Evolutionary conservation across 73 alveolate genomes (phyloP).

Genomic region (Stentor coeruleus): DNA sequence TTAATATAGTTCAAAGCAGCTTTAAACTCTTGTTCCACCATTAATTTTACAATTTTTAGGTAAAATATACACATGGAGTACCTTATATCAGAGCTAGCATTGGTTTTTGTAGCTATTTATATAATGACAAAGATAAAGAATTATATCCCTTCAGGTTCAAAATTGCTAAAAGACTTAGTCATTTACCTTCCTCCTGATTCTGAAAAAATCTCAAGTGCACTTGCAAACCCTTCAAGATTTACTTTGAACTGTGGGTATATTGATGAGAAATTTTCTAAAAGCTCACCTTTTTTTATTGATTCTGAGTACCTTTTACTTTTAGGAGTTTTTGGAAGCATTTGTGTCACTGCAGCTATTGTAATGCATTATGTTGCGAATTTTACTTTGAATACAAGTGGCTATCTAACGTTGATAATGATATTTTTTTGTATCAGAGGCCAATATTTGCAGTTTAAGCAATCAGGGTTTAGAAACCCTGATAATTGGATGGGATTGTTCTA

Average conservation of each 20-base stretch:
- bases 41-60: neutral
- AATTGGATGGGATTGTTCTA: conserved; percentile 15
- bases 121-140: no score
- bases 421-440: neutral
- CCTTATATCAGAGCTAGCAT: neutral
- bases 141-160: neutral
- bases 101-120: neutral
- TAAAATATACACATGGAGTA: neutral
- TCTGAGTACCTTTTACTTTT: neutral
- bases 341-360: neutral
- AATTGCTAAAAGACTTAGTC: neutral
- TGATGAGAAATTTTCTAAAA: neutral
- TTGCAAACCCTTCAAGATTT: neutral
- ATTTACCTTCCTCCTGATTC: conserved; percentile 19
- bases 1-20: conserved; percentile 27
- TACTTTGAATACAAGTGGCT: neutral
- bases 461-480: conserved; percentile 22
- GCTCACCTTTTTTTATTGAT: neutral
- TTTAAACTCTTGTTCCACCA: conserved; percentile 22
- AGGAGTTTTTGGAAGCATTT: neutral
- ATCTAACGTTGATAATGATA: neutral
- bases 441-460: neutral
- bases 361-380: neutral
- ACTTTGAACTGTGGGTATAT: neutral
- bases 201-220: neutral